Percentiles rank a stretch among this genome's conserved stretches.
These are phyloP conservation scores for Fusarium phyllophilum DNA, from an alignment of 2,329 filamentous ascomycete species.

Conservation along the genomic window DNA sequence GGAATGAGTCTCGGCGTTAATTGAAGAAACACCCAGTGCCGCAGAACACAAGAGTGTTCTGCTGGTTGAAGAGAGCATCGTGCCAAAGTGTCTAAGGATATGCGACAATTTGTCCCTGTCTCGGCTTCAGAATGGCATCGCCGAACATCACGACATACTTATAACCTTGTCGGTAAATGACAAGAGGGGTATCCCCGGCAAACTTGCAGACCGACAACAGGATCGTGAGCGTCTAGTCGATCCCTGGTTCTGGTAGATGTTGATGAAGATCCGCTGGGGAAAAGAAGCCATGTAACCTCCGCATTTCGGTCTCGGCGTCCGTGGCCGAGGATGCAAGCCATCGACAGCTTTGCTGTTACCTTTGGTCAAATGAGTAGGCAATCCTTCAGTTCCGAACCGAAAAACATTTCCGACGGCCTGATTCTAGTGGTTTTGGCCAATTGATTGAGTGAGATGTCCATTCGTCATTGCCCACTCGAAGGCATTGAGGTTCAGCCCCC, in stretches of 20 bases:
- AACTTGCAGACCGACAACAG: background rate
- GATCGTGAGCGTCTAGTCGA: background rate
- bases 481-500: background rate
- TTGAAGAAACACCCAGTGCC: background rate
- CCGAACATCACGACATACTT: background rate
- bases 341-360: fast-evolving
- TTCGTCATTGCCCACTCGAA: fast-evolving
- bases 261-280: background rate
- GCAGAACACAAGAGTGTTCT: background rate
- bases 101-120: no score
- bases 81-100: background rate
- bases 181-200: background rate
- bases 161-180: background rate
- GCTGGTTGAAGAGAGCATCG: background rate
- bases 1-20: background rate
- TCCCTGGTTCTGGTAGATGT: background rate
- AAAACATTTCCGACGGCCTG: background rate
- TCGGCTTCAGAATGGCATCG: no score
- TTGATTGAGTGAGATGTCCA: fast-evolving
- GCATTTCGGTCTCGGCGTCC: slow-evolving; percentile 7
- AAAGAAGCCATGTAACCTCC: slow-evolving; percentile 2
- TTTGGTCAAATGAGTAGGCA: background rate
- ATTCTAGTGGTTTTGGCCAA: fast-evolving
- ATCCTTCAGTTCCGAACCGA: background rate
- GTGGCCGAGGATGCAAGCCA: background rate